These are phyloP conservation scores for Colletotrichum magnum DNA, from an alignment of 2,329 filamentous ascomycete genomes.

Conservation along the genomic window DNA sequence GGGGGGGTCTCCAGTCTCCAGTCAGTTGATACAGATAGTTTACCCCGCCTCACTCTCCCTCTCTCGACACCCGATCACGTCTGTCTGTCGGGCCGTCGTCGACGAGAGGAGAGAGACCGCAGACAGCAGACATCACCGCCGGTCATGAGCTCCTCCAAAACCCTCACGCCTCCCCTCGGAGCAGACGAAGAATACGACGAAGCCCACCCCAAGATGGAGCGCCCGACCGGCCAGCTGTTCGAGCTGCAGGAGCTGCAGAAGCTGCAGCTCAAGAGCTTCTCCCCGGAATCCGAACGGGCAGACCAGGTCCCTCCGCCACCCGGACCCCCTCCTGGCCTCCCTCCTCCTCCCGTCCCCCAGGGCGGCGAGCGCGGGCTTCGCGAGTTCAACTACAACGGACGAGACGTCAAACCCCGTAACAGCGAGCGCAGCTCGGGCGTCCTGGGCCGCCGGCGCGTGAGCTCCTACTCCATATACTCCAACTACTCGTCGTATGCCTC, in stretches of 20 bases:
- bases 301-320: constrained; percentile 13
- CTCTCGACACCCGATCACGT: constrained; percentile 4
- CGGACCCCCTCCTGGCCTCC: constrained; percentile 9
- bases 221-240: constrained; percentile 27
- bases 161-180: constrained; percentile 18
- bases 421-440: constrained; percentile 33
- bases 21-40: constrained; percentile 25
- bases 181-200: constrained; percentile 17
- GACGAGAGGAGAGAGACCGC: background rate
- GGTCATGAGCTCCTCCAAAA: constrained; percentile 24
- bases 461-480: constrained; percentile 28
- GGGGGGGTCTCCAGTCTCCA: constrained; percentile 18
- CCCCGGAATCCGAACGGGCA: background rate
- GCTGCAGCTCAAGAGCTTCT: constrained; percentile 12
- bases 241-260: constrained; percentile 32
- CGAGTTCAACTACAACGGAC: constrained; percentile 39
- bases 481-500: constrained; percentile 30
- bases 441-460: constrained; percentile 23
- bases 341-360: constrained; percentile 17
- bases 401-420: constrained; percentile 29
- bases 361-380: constrained; percentile 36
- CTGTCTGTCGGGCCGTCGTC: background rate
- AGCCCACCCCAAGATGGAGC: constrained; percentile 22
- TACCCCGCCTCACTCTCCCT: constrained; percentile 5
- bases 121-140: background rate